Evolutionary conservation across 305 asterid species (phyloP), one percentile per base, ranked within the genome.

Genomic region (Solanum hybrid): DNA sequence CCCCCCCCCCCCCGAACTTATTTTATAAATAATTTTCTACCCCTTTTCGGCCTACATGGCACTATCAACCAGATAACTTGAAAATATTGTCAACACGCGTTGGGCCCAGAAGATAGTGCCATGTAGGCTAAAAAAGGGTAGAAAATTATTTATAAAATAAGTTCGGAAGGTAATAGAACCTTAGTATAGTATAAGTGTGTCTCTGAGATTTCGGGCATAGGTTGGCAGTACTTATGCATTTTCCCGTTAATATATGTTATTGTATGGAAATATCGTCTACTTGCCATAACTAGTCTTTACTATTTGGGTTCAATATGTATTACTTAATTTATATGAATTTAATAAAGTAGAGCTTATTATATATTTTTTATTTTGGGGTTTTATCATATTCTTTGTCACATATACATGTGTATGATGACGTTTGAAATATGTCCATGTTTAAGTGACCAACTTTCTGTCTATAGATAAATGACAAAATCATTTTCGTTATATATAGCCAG

Each of bases 381-480:
- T 9, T 27, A 1, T 46, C 29, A 29, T 46, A 56, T 56, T 56
- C 40, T 32, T 32, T 46, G 40, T 82, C 40, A 16, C 26, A 60
- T 51, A 51, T 51, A 80, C 27, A 8, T 80, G 16, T 80, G 56
- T 42, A 51, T 16, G 66, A 3, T 17, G 40, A 84, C 73, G 73
- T 84, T 34, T 26, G 35, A 24, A 24, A 31, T 35, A 46, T n/a
- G 78, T 72, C 32, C 31, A 89, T 11, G 79, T 82, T 89, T 29
- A 29, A 71, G 56, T 82, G 87, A 82, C 87, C 87, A 82, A 82
- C 87, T 82, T 77, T 46, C 5, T 82, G 72, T 82, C 87, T 82
- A 17, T 22, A 46, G 27, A 82, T 5, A 82, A 16, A 82, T 27
- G 32, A 27, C 72, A 27, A 82, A 82, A 46, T 82, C 40, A 16